Base-by-base conservation (phyloP, 2,329 filamentous ascomycete genomes). In the Hymenoscyphus fructigenus region DNA sequence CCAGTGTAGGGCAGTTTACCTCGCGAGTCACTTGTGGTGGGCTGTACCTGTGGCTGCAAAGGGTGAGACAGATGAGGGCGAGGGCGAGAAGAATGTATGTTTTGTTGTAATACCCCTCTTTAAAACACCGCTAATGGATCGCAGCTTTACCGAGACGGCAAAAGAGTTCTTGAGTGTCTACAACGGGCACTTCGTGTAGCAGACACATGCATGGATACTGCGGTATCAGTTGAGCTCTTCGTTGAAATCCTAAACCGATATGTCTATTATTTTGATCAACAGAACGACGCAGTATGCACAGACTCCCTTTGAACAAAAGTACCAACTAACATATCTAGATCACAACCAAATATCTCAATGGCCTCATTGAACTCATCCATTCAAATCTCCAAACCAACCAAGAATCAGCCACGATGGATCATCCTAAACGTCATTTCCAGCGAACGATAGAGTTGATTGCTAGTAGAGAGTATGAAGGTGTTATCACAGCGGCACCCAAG, bases 231-330 rank as follows among this genome's bases (percentile, higher is more conserved):
- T 57, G 96, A 99, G 79, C 85, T 99, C 59, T 99, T 99, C 79
- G 94, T 99, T 64, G 95, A 99, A 80, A 99, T 99, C 68, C 82
- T 99, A 63, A 97, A 99, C 78, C 88, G 95, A 78, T 99, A 99
- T 76, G 93, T 98, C 61, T 99, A 99, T 79, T 99, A 98, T 81
- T 99, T 97, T 80, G 95, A 99, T 78, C 94, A 99, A 78, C 92
- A 97, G 76, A 99, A 99, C 78, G 95, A 99, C 80, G 93, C 93
- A 70, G 95, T 86, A 78, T 79, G 84, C 61, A 1, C 7, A 15
- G 17, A 10, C 17, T 20, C 7, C 17, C 9, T 6, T 1, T 4
- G 10, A 29, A 28, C 2, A 15, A 41, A 41, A 14, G 3, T 3
- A 57, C 3, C 36, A 2, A 34, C 59, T 60, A 34, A 60, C 41